Evolutionary conservation across 177 flowering plant genomes (phyloP).

Genomic region (Vitis hybrid): DNA sequence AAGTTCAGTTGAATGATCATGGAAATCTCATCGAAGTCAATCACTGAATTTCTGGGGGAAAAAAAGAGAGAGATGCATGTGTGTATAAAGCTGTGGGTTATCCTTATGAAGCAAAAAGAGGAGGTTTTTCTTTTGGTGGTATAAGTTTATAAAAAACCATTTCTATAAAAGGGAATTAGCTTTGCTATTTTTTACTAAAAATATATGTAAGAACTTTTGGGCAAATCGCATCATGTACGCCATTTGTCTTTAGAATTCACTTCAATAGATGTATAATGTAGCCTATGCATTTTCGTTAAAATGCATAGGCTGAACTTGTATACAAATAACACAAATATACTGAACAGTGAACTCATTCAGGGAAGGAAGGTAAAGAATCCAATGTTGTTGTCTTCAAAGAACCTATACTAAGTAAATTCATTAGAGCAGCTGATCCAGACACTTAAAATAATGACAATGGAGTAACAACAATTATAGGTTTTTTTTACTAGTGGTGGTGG

Average conservation of each 20-base stretch:
- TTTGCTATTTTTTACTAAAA: neutral
- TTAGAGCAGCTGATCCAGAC: no score
- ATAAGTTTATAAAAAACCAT: constrained; percentile 3
- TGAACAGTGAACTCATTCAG: no score
- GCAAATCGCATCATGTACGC: neutral
- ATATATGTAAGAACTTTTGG: neutral
- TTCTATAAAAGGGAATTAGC: constrained; percentile 6
- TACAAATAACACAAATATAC: no score
- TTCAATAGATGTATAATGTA: neutral
- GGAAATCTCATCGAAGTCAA: constrained; percentile 2
- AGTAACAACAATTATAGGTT: neutral
- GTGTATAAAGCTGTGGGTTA: constrained; percentile 38
- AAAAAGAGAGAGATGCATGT: constrained; percentile 5
- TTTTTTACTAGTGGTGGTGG: neutral
- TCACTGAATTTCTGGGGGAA: neutral
- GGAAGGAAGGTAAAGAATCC: no score
- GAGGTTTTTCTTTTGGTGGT: constrained; percentile 9
- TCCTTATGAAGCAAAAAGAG: constrained; percentile 17
- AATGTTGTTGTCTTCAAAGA: no score
- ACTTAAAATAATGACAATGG: neutral
- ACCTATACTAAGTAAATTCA: no score
- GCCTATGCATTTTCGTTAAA: neutral
- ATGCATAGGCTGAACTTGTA: no score
- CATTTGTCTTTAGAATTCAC: neutral
- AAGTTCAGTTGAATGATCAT: constrained; percentile 3